Conservation (phyloP, 805 yeast species). For the Yarrowia bubula region DNA sequence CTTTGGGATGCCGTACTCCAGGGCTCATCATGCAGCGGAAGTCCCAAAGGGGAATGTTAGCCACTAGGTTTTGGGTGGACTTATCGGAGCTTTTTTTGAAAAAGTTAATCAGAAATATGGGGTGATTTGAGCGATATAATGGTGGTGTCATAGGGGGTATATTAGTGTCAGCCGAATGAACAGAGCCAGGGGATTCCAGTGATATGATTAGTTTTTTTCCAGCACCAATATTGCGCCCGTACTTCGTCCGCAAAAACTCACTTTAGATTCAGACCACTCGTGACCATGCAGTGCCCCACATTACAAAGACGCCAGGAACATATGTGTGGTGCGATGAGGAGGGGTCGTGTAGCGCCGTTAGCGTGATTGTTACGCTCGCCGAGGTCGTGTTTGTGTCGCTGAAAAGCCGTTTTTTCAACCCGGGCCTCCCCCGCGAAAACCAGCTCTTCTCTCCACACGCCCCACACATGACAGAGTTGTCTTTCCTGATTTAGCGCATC, state of each 20-base stretch:
- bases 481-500: constrained; percentile 12
- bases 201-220: not conserved
- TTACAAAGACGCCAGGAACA: not conserved
- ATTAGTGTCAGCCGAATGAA: too few species aligned
- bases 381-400: too few species aligned
- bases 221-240: not conserved
- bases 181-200: not conserved
- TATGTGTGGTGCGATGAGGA: constrained; percentile 1
- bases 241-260: not conserved
- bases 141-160: too few species aligned
- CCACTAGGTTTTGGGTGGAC: not conserved
- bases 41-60: constrained; percentile 26
- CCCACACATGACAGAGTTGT: constrained; percentile 8
- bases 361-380: too few species aligned
- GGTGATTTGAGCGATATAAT: too few species aligned
- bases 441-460: not conserved
- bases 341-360: too few species aligned
- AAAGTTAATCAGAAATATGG: not conserved
- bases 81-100: not conserved
- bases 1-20: constrained; percentile 2
- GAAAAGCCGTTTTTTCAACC: not conserved
- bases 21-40: not conserved
- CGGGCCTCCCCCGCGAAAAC: too few species aligned
- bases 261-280: not conserved
- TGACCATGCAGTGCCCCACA: constrained; percentile 8